phyloP scores from a whole-genome alignment of 176 grass and related monocot species.

The Dactylis glomerata region DNA sequence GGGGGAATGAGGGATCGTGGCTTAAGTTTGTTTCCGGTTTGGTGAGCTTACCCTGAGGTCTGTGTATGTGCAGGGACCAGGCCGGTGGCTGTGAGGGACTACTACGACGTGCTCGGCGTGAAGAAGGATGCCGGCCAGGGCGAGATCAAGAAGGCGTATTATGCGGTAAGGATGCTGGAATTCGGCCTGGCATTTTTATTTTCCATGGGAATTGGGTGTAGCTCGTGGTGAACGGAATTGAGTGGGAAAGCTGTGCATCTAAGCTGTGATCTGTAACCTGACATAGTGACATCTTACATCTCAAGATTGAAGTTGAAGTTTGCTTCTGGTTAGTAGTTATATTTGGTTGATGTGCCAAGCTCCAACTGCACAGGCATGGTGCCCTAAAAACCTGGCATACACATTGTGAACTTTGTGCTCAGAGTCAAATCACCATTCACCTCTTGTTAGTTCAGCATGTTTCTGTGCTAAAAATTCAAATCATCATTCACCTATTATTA shows the following conservation, averaged over 20 bases:
- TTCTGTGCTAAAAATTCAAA: neutral
- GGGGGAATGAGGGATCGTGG: neutral
- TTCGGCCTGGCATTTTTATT: neutral
- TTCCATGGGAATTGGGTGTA: neutral
- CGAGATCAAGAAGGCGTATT: conserved; percentile 20
- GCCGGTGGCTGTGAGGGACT: neutral
- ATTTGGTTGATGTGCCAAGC: neutral
- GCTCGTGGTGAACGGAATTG: neutral
- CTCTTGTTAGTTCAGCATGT: neutral
- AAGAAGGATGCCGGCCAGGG: neutral
- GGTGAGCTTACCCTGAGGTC: neutral
- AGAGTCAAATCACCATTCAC: neutral
- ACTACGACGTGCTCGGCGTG: conserved; percentile 3
- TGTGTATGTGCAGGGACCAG: conserved; percentile 4
- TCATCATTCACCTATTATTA: neutral
- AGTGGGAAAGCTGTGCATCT: neutral
- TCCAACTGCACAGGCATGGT: neutral
- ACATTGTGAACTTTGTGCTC: neutral
- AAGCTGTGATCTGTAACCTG: neutral
- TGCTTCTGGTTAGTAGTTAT: neutral
- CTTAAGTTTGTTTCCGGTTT: neutral
- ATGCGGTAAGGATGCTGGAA: neutral
- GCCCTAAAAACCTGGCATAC: neutral
- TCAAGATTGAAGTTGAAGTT: neutral
- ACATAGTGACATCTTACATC: neutral